Percentiles rank a stretch among this genome's conserved stretches.
These are phyloP conservation scores for Helicostylum pulchrum DNA, from an alignment of 192 early-diverging fungal species.

Conservation along the genomic window DNA sequence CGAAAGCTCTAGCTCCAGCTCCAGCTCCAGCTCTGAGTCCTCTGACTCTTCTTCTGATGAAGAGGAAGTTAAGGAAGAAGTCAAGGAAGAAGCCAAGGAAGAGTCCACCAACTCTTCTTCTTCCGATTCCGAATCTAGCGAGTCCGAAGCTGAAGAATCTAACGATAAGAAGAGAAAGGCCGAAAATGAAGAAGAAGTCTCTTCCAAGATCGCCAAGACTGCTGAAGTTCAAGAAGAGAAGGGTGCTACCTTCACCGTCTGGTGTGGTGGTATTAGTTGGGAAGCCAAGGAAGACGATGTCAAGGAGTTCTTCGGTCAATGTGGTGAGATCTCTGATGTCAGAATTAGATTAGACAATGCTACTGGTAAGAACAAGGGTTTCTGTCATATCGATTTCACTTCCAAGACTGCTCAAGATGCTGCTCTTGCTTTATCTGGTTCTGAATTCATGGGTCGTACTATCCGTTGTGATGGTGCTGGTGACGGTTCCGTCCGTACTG, in stretches of 20 bases:
- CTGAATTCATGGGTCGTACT: slow-evolving; percentile 79
- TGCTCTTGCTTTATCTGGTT: slow-evolving; percentile 63
- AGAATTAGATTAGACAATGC: slow-evolving; percentile 77
- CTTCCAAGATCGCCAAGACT: slow-evolving; percentile 25
- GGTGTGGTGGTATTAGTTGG: slow-evolving; percentile 75
- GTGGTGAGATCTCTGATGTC: slow-evolving; percentile 68
- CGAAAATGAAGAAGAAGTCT: slow-evolving; percentile 34
- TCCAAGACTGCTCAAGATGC: slow-evolving; percentile 59
- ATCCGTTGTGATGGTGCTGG: slow-evolving; percentile 76
- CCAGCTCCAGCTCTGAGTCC: slow-evolving; percentile 16
- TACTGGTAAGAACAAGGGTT: slow-evolving; percentile 75
- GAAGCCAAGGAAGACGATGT: slow-evolving; percentile 66
- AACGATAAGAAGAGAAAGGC: slow-evolving; percentile 40
- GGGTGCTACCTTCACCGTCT: slow-evolving; percentile 52
- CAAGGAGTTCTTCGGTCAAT: slow-evolving; percentile 56
- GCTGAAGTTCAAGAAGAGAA: slow-evolving; percentile 17
- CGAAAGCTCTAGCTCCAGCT: too few species aligned
- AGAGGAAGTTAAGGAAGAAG: slow-evolving; percentile 15
- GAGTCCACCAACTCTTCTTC: background rate
- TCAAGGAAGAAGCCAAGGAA: slow-evolving; percentile 13
- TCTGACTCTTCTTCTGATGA: slow-evolving; percentile 20
- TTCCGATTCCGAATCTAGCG: slow-evolving; percentile 35
- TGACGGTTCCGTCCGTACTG: slow-evolving; percentile 35
- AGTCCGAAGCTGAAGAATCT: slow-evolving; percentile 39
- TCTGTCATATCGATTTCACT: slow-evolving; percentile 88